A percentile compares a stretch with the other conserved stretches of the same genome.
Conservation (phyloP, 1,284 basidiomycete species). For the Microbotryomycetes sp. region DNA sequence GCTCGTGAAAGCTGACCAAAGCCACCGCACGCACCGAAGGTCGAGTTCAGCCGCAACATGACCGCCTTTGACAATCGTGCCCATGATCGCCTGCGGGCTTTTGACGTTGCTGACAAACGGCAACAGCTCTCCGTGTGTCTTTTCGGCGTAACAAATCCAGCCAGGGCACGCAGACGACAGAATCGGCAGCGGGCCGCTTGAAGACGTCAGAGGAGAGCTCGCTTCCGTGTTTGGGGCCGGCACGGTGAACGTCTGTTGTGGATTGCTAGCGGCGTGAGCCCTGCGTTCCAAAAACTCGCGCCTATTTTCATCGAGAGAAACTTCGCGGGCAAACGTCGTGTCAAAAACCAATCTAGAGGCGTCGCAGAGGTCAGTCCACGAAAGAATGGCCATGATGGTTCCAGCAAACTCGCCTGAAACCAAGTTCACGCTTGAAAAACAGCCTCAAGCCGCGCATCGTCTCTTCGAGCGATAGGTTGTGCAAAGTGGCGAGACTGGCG, state of each 20-base stretch:
- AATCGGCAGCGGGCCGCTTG: constrained; percentile 59
- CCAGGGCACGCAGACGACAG: constrained; percentile 94
- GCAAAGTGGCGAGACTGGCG: constrained; percentile 71
- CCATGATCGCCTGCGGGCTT: constrained; percentile 91
- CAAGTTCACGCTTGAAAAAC: constrained; percentile 30
- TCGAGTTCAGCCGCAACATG: constrained; percentile 63
- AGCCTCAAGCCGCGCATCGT: constrained; percentile 24
- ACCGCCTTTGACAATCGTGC: constrained; percentile 72
- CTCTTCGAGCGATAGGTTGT: constrained; percentile 18
- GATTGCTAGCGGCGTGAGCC: background rate
- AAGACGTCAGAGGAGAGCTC: constrained; percentile 10
- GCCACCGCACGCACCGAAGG: constrained; percentile 44
- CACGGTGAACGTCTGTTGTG: constrained; percentile 7
- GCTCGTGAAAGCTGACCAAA: background rate
- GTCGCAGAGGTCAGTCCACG: constrained; percentile 24
- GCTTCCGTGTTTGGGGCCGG: background rate
- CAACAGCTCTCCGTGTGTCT: constrained; percentile 88
- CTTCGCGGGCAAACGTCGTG: constrained; percentile 86
- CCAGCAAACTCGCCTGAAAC: constrained; percentile 23
- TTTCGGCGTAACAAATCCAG: constrained; percentile 99
- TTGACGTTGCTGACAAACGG: constrained; percentile 82
- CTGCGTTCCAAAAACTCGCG: constrained; percentile 70
- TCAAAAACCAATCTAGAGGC: constrained; percentile 59
- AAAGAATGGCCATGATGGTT: constrained; percentile 52
- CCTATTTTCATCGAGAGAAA: constrained; percentile 73